phyloP scores from a whole-genome alignment of 805 yeast genomes.

The Barnettozyma pratensis region DNA sequence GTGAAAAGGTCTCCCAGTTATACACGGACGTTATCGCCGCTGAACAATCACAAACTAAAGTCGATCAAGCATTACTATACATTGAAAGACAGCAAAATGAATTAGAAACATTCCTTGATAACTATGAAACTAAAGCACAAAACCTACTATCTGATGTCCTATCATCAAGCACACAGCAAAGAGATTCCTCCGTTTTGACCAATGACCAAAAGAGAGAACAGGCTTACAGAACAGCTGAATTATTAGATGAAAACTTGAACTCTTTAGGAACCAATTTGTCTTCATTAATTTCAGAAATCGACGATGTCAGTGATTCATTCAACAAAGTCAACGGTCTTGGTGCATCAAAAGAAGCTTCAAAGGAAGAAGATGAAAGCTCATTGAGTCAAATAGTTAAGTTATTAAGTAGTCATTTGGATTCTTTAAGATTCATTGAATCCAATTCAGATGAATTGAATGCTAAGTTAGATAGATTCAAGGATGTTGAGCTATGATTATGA shows the following conservation, averaged over 20 bases:
- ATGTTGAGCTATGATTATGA: conserved; percentile 14
- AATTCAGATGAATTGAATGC: conserved; percentile 64
- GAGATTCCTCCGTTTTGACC: conserved; percentile 34
- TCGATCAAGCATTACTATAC: conserved; percentile 82
- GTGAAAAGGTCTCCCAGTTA: conserved; percentile 74
- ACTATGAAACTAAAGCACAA: conserved; percentile 56
- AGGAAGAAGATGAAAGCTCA: conserved; percentile 37
- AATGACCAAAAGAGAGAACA: conserved; percentile 86
- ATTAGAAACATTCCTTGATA: conserved; percentile 72
- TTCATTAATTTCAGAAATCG: conserved; percentile 74
- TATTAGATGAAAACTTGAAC: conserved; percentile 76
- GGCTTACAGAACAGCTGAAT: conserved; percentile 83
- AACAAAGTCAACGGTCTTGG: conserved; percentile 51
- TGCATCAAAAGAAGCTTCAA: conserved; percentile 27
- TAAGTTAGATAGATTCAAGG: conserved; percentile 43
- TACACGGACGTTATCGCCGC: conserved; percentile 76
- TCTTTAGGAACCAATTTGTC: conserved; percentile 70
- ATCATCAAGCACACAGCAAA: conserved; percentile 26
- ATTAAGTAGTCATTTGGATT: conserved; percentile 83
- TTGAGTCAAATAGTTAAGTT: conserved; percentile 71
- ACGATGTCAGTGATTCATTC: conserved; percentile 75
- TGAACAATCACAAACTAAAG: conserved; percentile 76
- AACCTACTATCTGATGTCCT: conserved; percentile 31
- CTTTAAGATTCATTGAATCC: conserved; percentile 80
- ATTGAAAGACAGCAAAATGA: conserved; percentile 92